Evolutionary conservation across 306 rosid species (phyloP), one percentile per base, ranked within the genome.

Genomic region (Rubus parviflorus): DNA sequence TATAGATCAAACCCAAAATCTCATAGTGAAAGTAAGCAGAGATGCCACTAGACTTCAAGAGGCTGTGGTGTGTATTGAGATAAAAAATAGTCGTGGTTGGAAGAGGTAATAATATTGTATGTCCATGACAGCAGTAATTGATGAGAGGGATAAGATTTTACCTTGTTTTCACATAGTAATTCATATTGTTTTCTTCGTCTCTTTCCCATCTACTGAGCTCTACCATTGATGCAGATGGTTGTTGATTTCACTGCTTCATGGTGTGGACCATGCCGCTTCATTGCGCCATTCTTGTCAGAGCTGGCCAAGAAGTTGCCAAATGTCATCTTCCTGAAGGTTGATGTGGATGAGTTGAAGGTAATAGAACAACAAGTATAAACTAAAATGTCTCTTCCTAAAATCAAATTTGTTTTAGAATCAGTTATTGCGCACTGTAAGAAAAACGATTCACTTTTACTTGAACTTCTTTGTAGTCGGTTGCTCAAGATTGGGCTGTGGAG

Each of bases 251-350:
- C 98, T 62, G 98, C 99, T 65, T 91, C 98, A 16, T 96, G 99
- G 97, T 96, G 99, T 52, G 98, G 97, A 80, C 99, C 98, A 62
- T 96, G 99, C 83, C 97, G 96, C 45, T 83, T 86, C 89, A 88
- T 92, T 76, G 78, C 91, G 46, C 99, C 99, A 38, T 83, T 86
- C 85, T 85, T 92, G 73, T 81, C 86, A 25, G 97, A 91, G 65
- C 78, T 92, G 66, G 99, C 99, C 67, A 86, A 77, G 89, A 95
- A 81, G 78, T 78, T 48, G 46, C 81, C 93, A 8, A 54, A 51
- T 58, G 94, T 86, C 76, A 81, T 82, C 35, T 96, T 96, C 80
- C 77, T 91, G 3, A 91, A 96, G 76, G 94, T 96, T 73, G 99
- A 96, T 79, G 98, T 92, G 69, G 97, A 96, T 74, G 97, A 96